These are phyloP conservation scores for Ceratocystis smalleyi DNA, from an alignment of 2,329 filamentous ascomycete genomes.

Conservation along the genomic window DNA sequence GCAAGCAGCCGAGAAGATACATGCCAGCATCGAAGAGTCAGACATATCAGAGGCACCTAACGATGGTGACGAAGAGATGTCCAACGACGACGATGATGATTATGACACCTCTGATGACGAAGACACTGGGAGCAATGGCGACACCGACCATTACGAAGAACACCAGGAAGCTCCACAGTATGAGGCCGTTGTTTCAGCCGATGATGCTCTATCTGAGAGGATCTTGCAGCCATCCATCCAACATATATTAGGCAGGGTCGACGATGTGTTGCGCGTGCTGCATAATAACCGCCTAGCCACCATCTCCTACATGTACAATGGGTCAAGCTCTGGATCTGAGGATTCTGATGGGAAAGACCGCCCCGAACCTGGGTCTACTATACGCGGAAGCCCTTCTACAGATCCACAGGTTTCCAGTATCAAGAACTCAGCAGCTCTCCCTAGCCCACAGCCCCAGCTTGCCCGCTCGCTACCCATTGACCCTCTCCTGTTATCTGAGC, in stretches of 20 bases:
- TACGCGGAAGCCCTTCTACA: neutral
- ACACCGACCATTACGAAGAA: neutral
- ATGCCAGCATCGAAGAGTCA: conserved; percentile 10
- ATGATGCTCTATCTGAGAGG: conserved; percentile 51
- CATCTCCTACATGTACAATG: neutral
- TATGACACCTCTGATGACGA: neutral
- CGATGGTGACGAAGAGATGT: conserved; percentile 3
- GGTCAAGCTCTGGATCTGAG: conserved; percentile 15
- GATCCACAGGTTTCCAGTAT: neutral
- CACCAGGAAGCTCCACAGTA: conserved; percentile 21
- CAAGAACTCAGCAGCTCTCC: neutral
- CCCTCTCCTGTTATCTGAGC: neutral
- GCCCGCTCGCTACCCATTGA: neutral
- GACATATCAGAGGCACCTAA: conserved; percentile 5
- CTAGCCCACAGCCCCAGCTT: neutral
- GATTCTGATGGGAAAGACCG: neutral
- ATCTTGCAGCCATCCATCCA: conserved; percentile 53
- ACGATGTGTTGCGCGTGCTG: conserved; percentile 52
- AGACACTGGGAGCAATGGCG: neutral
- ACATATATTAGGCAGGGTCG: conserved; percentile 55
- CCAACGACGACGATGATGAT: neutral
- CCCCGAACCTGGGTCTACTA: neutral
- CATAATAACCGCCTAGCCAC: conserved; percentile 45
- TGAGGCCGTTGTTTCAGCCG: conserved; percentile 44
- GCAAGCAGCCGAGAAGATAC: conserved; percentile 5